phyloP scores from a whole-genome alignment of 345 rosid species.

The Pistacia vera region DNA sequence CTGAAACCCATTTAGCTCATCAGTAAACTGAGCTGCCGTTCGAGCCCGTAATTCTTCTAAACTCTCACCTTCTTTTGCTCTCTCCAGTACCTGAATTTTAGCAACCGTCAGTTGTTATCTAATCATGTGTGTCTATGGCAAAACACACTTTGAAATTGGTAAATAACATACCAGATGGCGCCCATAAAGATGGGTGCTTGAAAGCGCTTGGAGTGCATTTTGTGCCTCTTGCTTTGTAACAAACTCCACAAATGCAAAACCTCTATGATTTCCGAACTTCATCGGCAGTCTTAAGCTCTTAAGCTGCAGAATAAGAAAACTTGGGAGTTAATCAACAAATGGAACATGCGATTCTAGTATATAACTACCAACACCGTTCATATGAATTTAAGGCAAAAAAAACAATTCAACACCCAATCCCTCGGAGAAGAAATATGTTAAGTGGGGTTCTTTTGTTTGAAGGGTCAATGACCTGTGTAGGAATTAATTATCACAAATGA shows the following conservation, averaged over 20 bases:
- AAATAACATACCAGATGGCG: slow-evolving; percentile 74
- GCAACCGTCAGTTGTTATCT: neutral
- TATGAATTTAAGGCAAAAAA: neutral
- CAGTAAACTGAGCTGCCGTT: slow-evolving; percentile 73
- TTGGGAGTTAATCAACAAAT: neutral
- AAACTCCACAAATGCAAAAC: slow-evolving; percentile 85
- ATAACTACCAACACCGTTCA: neutral
- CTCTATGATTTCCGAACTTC: slow-evolving; percentile 77
- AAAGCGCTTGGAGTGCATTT: slow-evolving; percentile 68
- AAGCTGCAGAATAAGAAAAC: slow-evolving; percentile 45
- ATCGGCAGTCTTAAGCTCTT: slow-evolving; percentile 86
- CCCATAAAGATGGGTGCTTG: slow-evolving; percentile 84
- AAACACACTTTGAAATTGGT: neutral
- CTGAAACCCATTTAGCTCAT: slow-evolving; percentile 47
- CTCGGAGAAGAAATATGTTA: too few species aligned
- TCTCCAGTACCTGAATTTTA: slow-evolving; percentile 68
- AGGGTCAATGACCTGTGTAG: too few species aligned
- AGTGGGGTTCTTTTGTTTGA: too few species aligned
- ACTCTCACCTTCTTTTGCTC: slow-evolving; percentile 91
- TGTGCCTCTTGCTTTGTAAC: slow-evolving; percentile 89
- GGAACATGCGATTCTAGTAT: neutral
- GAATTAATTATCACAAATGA: too few species aligned
- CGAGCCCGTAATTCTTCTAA: slow-evolving; percentile 75
- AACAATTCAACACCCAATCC: neutral
- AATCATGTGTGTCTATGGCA: neutral